Evolutionary conservation across 1,284 basidiomycete species (phyloP).

Genomic region (Neolentinus lepideus): DNA sequence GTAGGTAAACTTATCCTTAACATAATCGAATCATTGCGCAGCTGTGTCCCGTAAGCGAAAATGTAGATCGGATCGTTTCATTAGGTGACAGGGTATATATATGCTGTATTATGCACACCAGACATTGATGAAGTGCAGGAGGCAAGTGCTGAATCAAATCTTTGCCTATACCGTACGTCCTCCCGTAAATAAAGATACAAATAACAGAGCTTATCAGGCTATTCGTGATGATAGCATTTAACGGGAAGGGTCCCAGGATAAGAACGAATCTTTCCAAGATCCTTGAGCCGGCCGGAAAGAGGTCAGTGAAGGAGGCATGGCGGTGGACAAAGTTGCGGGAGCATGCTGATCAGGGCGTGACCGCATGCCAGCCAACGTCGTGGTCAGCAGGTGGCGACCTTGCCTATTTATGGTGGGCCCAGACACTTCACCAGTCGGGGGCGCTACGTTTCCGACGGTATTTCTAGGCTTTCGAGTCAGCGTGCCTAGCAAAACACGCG

Average conservation of each 20-base stretch:
- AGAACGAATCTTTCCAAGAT: background rate
- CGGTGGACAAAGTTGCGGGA: background rate
- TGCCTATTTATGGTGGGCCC: background rate
- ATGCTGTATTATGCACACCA: too few relatives aligned
- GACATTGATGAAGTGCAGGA: too few relatives aligned
- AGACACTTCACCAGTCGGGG: constrained; percentile 6
- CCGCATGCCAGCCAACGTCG: background rate
- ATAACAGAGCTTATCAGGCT: too few relatives aligned
- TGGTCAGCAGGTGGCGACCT: background rate
- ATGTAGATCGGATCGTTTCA: too few relatives aligned
- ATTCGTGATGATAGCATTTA: background rate
- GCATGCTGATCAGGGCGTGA: background rate
- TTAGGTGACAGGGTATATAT: too few relatives aligned
- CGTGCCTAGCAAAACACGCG: background rate
- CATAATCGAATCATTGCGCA: background rate
- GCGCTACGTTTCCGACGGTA: background rate
- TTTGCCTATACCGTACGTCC: too few relatives aligned
- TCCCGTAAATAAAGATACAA: too few relatives aligned
- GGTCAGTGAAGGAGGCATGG: background rate
- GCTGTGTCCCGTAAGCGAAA: too few relatives aligned
- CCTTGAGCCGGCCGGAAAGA: background rate
- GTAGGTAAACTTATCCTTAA: background rate
- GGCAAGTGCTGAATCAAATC: too few relatives aligned
- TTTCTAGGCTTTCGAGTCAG: background rate
- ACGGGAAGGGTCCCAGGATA: background rate